These are phyloP conservation scores for Nitzschia palea DNA, from an alignment of 108 stramenopile genomes.

Conservation along the genomic window DNA sequence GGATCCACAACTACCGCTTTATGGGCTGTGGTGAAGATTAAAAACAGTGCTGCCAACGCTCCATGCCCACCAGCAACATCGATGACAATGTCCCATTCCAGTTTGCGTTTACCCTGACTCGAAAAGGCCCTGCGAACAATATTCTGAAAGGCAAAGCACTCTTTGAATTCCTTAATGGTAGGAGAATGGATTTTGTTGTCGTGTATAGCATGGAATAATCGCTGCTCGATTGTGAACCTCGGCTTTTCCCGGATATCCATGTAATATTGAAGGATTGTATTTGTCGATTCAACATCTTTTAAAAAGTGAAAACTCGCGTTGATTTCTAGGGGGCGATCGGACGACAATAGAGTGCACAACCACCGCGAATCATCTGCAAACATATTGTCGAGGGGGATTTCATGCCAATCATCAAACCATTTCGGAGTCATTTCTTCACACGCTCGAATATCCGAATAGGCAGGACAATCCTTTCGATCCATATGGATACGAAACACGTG, in stretches of 20 bases:
- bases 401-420: constrained; percentile 60
- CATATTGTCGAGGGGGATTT: constrained; percentile 75
- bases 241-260: constrained; percentile 30
- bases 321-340: constrained; percentile 36
- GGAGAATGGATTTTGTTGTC: constrained; percentile 50
- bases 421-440: constrained; percentile 78
- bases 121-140: constrained; percentile 47
- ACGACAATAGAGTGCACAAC: constrained; percentile 51
- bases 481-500: constrained; percentile 61
- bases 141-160: constrained; percentile 69
- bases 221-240: constrained; percentile 44
- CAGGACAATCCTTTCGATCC: neutral
- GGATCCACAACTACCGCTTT: constrained; percentile 65
- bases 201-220: constrained; percentile 69
- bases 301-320: constrained; percentile 78
- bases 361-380: constrained; percentile 84
- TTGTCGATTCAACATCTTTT: constrained; percentile 49
- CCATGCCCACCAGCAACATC: constrained; percentile 86
- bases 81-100: constrained; percentile 48
- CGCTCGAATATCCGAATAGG: constrained; percentile 41
- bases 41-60: constrained; percentile 72
- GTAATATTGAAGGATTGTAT: constrained; percentile 65
- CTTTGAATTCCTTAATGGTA: constrained; percentile 75
- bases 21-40: constrained; percentile 47
- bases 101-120: constrained; percentile 9